A percentile compares a stretch with the other conserved stretches of the same genome.
phyloP scores from a whole-genome alignment of 208 protist species.

The Crithidia brevicula region DNA sequence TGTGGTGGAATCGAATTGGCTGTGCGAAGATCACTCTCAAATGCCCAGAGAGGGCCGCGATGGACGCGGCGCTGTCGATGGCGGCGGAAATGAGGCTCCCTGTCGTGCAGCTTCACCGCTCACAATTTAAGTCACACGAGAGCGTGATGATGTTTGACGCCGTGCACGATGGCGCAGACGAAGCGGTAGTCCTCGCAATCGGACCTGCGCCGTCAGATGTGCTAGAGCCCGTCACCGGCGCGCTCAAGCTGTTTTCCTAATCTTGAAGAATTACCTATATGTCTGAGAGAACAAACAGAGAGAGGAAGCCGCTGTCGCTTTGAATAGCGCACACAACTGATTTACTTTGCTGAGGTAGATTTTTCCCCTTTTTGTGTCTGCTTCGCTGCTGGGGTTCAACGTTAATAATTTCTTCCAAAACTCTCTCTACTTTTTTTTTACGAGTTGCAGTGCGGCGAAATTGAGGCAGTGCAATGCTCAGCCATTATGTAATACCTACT shows the following conservation, averaged over 20 bases:
- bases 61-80: constrained; percentile 27
- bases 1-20: constrained; percentile 70
- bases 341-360: no score
- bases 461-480: no score
- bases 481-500: no score
- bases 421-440: no score
- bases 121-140: not conserved
- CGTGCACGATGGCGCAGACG: not conserved
- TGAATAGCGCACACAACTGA: no score
- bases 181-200: constrained; percentile 54
- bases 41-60: constrained; percentile 33
- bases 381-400: no score
- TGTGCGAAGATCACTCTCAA: constrained; percentile 75
- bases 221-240: constrained; percentile 65
- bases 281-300: no score
- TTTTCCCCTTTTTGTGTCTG: no score
- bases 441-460: no score
- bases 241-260: constrained; percentile 73
- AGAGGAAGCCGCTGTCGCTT: no score
- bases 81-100: constrained; percentile 39
- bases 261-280: no score
- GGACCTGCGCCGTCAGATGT: constrained; percentile 56
- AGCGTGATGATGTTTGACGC: not conserved
- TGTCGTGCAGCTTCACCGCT: constrained; percentile 16
- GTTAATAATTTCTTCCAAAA: no score